Conservation (phyloP, 202 grass and related monocot genomes). For the Schoenoplectus tabernaemontani region DNA sequence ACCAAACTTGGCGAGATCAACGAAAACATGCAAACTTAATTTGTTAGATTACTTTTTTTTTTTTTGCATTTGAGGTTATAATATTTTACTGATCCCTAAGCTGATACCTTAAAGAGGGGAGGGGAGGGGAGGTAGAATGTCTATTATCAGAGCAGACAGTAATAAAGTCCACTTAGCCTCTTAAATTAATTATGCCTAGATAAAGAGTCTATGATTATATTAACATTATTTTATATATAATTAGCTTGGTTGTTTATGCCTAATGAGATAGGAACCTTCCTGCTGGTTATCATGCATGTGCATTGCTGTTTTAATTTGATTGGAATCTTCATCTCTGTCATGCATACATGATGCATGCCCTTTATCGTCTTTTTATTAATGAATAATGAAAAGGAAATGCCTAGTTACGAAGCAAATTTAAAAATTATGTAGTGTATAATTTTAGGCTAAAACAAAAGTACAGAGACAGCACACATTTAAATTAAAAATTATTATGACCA, state of each 20-base stretch:
- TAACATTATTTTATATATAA: background rate
- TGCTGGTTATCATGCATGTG: slow-evolving; percentile 25
- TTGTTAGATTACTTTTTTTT: slow-evolving; percentile 1
- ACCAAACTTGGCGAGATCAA: slow-evolving; percentile 25
- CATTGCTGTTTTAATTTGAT: slow-evolving; percentile 10
- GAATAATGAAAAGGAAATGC: background rate
- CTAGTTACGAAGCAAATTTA: background rate
- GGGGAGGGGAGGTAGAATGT: slow-evolving; percentile 45
- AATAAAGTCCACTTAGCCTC: background rate
- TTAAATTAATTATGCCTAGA: background rate
- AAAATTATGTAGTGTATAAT: too few species aligned
- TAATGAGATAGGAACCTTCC: slow-evolving; percentile 20
- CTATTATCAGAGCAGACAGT: slow-evolving; percentile 17
- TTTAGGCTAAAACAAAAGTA: too few species aligned
- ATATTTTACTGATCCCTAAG: slow-evolving; percentile 70
- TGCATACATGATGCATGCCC: slow-evolving; percentile 13
- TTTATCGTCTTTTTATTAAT: slow-evolving; percentile 19
- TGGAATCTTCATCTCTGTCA: slow-evolving; percentile 63
- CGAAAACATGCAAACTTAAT: slow-evolving; percentile 20
- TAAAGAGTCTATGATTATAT: slow-evolving; percentile 11
- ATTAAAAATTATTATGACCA: too few species aligned
- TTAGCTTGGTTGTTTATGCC: background rate
- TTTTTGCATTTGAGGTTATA: slow-evolving; percentile 10
- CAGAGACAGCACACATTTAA: too few species aligned
- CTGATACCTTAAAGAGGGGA: slow-evolving; percentile 40